Conservation (phyloP, 148 eudicot species). For the Arbutus unedo region DNA sequence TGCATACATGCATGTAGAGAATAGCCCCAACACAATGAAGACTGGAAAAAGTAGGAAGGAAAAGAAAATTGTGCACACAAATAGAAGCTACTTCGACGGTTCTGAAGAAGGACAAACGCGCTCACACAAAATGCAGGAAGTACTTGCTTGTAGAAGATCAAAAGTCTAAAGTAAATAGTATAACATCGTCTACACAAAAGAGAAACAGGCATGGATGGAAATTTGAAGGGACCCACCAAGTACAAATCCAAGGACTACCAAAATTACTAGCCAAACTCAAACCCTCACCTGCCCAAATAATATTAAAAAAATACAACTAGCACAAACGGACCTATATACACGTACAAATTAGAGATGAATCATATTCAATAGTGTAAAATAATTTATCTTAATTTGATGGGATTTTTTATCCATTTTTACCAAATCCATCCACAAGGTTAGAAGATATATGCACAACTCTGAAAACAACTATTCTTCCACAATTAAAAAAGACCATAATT, state of each 20-base stretch:
- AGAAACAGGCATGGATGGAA: not conserved
- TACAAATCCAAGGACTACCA: too few species aligned
- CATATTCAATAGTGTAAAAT: too few species aligned
- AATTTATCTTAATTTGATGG: too few species aligned
- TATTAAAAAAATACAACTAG: too few species aligned
- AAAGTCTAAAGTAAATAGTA: not conserved
- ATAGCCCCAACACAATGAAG: not conserved
- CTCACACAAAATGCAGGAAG: not conserved
- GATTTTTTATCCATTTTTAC: too few species aligned
- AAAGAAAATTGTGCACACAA: not conserved
- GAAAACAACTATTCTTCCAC: not conserved
- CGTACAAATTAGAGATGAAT: not conserved
- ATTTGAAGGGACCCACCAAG: too few species aligned
- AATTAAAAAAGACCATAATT: not conserved
- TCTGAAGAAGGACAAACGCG: not conserved
- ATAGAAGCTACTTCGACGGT: not conserved
- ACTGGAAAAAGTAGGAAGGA: not conserved
- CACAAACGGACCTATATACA: not conserved
- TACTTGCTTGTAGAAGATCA: not conserved
- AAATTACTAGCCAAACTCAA: too few species aligned
- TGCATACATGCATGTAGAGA: not conserved
- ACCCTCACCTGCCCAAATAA: too few species aligned
- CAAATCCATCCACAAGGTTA: not conserved
- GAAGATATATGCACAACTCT: not conserved
- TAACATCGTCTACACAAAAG: too few species aligned